Evolutionary conservation across 2,329 filamentous ascomycete species (phyloP), one percentile per base, ranked within the genome.

Genomic region (Metarhizium robertsii): DNA sequence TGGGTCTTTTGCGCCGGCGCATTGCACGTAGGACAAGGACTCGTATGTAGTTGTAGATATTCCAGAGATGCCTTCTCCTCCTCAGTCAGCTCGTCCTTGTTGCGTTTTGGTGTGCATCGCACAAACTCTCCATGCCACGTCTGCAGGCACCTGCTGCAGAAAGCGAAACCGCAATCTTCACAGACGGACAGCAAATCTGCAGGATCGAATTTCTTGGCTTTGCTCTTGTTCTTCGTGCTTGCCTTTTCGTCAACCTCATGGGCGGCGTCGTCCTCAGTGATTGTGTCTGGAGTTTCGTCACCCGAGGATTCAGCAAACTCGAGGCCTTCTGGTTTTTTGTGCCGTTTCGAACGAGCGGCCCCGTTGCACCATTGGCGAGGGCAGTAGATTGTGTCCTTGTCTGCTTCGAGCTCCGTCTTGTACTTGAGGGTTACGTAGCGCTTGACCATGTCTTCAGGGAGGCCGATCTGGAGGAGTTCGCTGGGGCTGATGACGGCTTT

Each of bases 111-210:
- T 59, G 80, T 80, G 62, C 87, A 90, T n/a, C 80, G 79, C 47
- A 75, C 73, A 60, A 91, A 87, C 61, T 94, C 89, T 58, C 94
- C 94, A 67, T 99, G 94, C 94, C 94, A 99, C n/a, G 88, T 86
- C 66, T 88, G 80, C 25, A 65, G 69, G 61, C 83, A 86, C 52
- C 80, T 75, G 59, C 72, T 75, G 72, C 94, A 99, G 68, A 99
- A 99, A 13, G 94, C 92, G 63, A 94, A 90, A 11, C 78, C 77
- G 71, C 92, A 97, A 66, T 95, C 89, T 67, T 92, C 89, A 69
- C 94, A 99, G 49, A 97, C 85, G 32, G 85, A 81, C 1, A 97
- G 76, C 10, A 89, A 80, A 53, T 94, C 87, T 0, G 78, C 78
- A 54, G 62, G 64, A 50, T 72, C 76, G 68, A 59, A 80, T 68